These are phyloP conservation scores for Penstemon eatonii DNA, from an alignment of 257 asterid genomes.

Conservation along the genomic window DNA sequence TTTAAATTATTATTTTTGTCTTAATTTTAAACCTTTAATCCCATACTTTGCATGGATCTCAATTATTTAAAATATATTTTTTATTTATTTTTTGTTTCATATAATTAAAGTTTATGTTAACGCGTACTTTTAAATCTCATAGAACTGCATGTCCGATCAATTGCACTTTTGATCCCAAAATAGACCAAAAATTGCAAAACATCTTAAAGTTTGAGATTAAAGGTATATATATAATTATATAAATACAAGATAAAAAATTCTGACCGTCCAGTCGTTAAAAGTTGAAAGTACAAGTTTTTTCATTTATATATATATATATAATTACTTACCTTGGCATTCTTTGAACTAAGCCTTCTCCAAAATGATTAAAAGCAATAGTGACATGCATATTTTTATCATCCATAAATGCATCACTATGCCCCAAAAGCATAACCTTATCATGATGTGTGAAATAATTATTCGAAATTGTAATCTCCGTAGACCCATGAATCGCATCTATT, in stretches of 20 bases:
- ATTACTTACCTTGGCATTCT: slow-evolving; percentile 80
- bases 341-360: slow-evolving; percentile 83
- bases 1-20: too few species aligned
- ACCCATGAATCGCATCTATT: slow-evolving; percentile 75
- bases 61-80: too few species aligned
- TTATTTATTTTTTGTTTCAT: too few species aligned
- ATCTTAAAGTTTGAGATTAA: too few species aligned
- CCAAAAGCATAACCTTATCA: slow-evolving; percentile 81
- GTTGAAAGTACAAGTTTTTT: not conserved
- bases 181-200: too few species aligned
- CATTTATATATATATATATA: not conserved
- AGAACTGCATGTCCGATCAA: too few species aligned
- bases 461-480: slow-evolving; percentile 73
- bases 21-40: too few species aligned
- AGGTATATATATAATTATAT: not conserved
- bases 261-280: not conserved
- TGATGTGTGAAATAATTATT: slow-evolving; percentile 77
- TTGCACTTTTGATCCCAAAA: too few species aligned
- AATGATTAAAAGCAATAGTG: slow-evolving; percentile 80
- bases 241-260: not conserved
- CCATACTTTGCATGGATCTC: too few species aligned
- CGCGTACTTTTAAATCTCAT: too few species aligned
- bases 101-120: too few species aligned
- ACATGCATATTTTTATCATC: slow-evolving; percentile 72
- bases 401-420: slow-evolving; percentile 57